Evolutionary conservation across 345 rosid genomes (phyloP).

Genomic region (Jatropha curcas): DNA sequence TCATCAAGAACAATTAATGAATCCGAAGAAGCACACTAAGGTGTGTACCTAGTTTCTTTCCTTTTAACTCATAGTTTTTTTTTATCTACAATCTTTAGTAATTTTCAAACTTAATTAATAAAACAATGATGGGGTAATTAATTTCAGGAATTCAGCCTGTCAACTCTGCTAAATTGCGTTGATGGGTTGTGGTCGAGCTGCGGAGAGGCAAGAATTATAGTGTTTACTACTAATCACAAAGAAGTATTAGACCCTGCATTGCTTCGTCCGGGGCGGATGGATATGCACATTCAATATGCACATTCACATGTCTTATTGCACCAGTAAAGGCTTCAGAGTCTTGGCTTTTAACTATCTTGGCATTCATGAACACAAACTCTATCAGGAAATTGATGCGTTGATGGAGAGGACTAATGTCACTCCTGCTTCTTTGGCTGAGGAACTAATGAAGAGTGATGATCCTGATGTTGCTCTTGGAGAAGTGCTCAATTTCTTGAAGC

Average conservation of each 20-base stretch:
- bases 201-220: background rate
- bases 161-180: background rate
- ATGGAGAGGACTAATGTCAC: slow-evolving; percentile 36
- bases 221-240: slow-evolving; percentile 28
- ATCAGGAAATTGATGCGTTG: slow-evolving; percentile 30
- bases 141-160: background rate
- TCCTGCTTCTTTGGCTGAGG: slow-evolving; percentile 17
- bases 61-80: too few species aligned
- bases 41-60: too few species aligned
- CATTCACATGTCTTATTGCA: slow-evolving; percentile 42
- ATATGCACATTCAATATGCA: slow-evolving; percentile 40
- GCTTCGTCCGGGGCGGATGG: slow-evolving; percentile 16
- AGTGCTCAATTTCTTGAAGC: slow-evolving; percentile 36
- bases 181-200: background rate
- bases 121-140: too few species aligned
- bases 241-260: slow-evolving; percentile 30
- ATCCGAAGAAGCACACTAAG: too few species aligned
- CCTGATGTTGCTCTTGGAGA: slow-evolving; percentile 38
- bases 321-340: slow-evolving; percentile 39
- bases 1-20: too few species aligned
- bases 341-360: slow-evolving; percentile 43
- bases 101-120: too few species aligned
- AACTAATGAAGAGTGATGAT: slow-evolving; percentile 47
- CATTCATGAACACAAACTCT: slow-evolving; percentile 28
- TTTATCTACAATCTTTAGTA: too few species aligned